Evolutionary conservation across 164 flowering plant genomes (phyloP), one percentile per base, ranked within the genome.

Genomic region (Chimonanthus salicifolius): DNA sequence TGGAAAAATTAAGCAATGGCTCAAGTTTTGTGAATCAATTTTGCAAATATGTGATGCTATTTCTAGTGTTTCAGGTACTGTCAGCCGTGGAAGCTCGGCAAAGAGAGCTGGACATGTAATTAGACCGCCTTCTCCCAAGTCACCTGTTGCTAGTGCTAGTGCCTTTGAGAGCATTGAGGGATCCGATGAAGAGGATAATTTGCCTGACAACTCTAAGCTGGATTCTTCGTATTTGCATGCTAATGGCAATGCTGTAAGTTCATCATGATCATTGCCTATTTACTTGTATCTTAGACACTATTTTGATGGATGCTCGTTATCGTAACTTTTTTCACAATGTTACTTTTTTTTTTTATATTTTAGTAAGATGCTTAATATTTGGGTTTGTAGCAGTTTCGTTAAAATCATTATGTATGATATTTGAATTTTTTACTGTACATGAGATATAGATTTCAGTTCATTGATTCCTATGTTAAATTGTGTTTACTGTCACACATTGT

Each of bases 91-190:
- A 47, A 79, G 67, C 74, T 74, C 88, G 66, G 49, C 82, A 21
- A 88, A 83, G 83, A 84, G 92, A 84, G 64, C 82, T 75, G 87
- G 85, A 69, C 83, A 74, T 74, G 62, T 86, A 10, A 69, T 88
- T 58, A 82, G 97, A 81, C 90, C 91, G 64, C 77, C 87, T 76
- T 90, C 99, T 79, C 98, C 99, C n/a, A 95, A 86, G 84, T 93
- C 99, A 54, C 99, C 98, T 68, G 91, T 84, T 81, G 92, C 96
- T 70, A 90, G 94, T 86, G 94, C 88, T 64, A 92, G 97, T 81
- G 97, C 94, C n/a, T 87, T 91, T 81, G 94, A 90, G 79, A 92
- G 95, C 77, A 75, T 90, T 18, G 98, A 91, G 80, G 98, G 89
- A 74, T 94, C 98, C 54, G 98, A 94, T 80, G 98, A 92, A 21